Evolutionary conservation across 768 basidiomycete species (phyloP).

Genomic region (Lactarius akahatsu): DNA sequence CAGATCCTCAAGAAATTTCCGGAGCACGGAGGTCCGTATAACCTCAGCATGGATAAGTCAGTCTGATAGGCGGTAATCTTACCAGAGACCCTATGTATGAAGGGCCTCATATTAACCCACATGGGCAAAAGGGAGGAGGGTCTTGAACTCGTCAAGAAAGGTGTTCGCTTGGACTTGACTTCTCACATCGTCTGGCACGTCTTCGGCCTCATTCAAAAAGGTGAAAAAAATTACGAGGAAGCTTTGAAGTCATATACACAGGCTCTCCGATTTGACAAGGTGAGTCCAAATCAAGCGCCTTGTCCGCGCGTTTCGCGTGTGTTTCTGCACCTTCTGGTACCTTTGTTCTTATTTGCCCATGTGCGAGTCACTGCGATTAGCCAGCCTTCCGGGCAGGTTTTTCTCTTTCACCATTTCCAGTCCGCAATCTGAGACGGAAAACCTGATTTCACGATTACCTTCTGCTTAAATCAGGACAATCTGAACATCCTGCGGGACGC

Average conservation of each 20-base stretch:
- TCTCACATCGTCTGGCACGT: slow-evolving; percentile 99
- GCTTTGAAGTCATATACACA: slow-evolving; percentile 90
- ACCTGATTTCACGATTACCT: slow-evolving; percentile 14
- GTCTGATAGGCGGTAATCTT: slow-evolving; percentile 21
- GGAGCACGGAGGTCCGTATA: slow-evolving; percentile 80
- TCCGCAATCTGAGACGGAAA: not conserved
- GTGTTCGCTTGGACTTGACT: slow-evolving; percentile 73
- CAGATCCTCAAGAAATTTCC: slow-evolving; percentile 94
- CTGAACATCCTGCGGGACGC: slow-evolving; percentile 90
- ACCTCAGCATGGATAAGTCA: slow-evolving; percentile 9
- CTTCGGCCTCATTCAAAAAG: slow-evolving; percentile 91
- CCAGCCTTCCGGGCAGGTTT: not conserved
- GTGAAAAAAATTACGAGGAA: slow-evolving; percentile 92
- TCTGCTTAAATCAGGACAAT: slow-evolving; percentile 64
- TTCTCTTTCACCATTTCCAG: slow-evolving; percentile 4
- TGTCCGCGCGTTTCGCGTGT: not conserved
- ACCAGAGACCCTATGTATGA: slow-evolving; percentile 94
- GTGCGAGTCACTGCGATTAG: not conserved
- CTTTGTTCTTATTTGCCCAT: not conserved
- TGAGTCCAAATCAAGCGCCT: slow-evolving; percentile 39
- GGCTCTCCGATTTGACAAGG: slow-evolving; percentile 87
- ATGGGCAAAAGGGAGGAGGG: slow-evolving; percentile 81
- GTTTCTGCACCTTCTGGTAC: slow-evolving; percentile 4
- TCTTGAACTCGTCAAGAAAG: slow-evolving; percentile 79
- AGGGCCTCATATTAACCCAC: slow-evolving; percentile 82